Evolutionary conservation across 495 filamentous ascomycete genomes (phyloP), one percentile per base, ranked within the genome.

Genomic region (Trichoderma orchidacearum): DNA sequence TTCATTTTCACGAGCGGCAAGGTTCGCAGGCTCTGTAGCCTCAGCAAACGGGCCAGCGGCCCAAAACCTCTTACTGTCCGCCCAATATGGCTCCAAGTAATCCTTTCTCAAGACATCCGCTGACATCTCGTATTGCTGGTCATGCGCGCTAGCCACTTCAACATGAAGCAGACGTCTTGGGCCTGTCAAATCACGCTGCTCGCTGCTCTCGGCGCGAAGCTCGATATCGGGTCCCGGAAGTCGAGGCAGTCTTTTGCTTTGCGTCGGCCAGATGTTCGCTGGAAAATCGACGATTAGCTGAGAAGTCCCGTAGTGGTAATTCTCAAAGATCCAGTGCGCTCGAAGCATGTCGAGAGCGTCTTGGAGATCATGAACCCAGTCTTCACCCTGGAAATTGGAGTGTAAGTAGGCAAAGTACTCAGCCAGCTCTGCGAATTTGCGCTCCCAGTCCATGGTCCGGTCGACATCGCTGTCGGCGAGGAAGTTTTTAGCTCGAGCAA

Each of bases 381-480:
- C 65, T 0, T 51, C 11, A 13, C 48, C 23, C 11, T 51, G 30
- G 53, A 65, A 63, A 3, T 60, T 56, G 1, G 27, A 13, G 5
- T 55, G 54, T 13, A 71, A 63, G 62, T 68, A 66, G 25, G 56
- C 11, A 36, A 69, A 61, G 55, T 70, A 72, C 23, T 55, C 28
- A 3, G 56, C 48, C 0, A 62, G 36, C 30, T 64, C 60, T 15
- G 21, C 41, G 6, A 64, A 62, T 45, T 60, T 61, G 11, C 9
- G 1, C 51, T 59, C 45, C 66, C 66, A 71, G 29, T 57, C 11
- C 11, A 60, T 27, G 31, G 57, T 62, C 15, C 67, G 67, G 57
- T 67, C 63, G 51, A 64, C 53, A 31, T 70, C 62, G 29, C 68
- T 61, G 17, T 70, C 65, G 57, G 58, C 53, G 13, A 72, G 62